phyloP scores from a whole-genome alignment of 345 rosid species.

The Boechera stricta region DNA sequence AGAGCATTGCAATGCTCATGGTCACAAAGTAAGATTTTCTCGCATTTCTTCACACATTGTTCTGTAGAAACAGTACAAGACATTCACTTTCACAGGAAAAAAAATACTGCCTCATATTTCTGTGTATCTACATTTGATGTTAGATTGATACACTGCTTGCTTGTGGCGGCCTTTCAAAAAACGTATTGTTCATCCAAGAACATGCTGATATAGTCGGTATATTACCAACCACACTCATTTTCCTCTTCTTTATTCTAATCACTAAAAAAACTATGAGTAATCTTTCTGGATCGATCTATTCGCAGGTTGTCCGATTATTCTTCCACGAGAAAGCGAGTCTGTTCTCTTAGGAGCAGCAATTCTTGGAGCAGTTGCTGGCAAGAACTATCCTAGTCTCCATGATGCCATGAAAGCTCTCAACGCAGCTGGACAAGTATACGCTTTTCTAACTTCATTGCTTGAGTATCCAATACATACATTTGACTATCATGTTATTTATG shows the following conservation, averaged over 20 bases:
- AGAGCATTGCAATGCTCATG: conserved; percentile 92
- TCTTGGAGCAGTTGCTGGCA: conserved; percentile 89
- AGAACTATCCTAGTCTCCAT: conserved; percentile 62
- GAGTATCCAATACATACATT: neutral
- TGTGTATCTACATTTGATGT: conserved; percentile 40
- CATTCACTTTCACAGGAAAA: neutral
- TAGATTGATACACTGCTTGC: conserved; percentile 87
- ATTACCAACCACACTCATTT: conserved; percentile 12
- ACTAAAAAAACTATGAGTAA: neutral
- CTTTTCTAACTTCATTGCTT: conserved; percentile 4
- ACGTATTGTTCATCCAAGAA: conserved; percentile 75
- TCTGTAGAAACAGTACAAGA: conserved; percentile 14
- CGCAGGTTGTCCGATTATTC: conserved; percentile 84
- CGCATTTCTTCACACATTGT: neutral
- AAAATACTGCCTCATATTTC: neutral
- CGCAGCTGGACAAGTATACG: conserved; percentile 82
- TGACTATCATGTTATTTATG: conserved; percentile 8
- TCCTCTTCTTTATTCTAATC: neutral
- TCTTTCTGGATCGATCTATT: neutral
- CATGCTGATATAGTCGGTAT: conserved; percentile 87
- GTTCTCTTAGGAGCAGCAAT: conserved; percentile 94
- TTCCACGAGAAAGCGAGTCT: conserved; percentile 89
- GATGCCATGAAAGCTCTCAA: conserved; percentile 90
- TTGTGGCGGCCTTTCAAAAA: conserved; percentile 89
- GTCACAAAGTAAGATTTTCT: conserved; percentile 69